A percentile compares a stretch with the other conserved stretches of the same genome.
Conservation (phyloP, 2,329 filamentous ascomycete genomes). For the Ophiosphaerella korrae region DNA sequence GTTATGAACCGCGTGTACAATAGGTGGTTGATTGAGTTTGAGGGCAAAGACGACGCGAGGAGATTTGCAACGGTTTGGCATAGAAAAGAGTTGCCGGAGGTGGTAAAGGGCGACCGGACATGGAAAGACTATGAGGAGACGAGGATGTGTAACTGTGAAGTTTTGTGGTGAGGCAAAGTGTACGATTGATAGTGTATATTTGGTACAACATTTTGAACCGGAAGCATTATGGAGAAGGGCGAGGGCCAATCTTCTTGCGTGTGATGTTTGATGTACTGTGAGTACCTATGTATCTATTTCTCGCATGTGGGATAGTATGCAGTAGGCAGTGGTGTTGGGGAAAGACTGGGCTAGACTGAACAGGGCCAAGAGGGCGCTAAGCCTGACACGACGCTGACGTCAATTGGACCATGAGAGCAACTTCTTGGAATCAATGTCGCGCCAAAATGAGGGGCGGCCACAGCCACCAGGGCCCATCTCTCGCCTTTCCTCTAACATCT, state of each 20-base stretch:
- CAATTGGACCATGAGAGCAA: constrained; percentile 25
- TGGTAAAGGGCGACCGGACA: constrained; percentile 10
- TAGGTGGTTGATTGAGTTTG: constrained; percentile 62
- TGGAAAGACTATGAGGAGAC: constrained; percentile 45
- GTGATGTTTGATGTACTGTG: too few relatives aligned
- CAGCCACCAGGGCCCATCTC: constrained; percentile 10
- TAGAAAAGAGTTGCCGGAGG: constrained; percentile 50
- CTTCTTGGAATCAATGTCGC: constrained; percentile 30
- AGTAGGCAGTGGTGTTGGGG: too few relatives aligned
- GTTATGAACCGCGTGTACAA: constrained; percentile 46
- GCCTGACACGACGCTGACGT: constrained; percentile 1
- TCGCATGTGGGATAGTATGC: too few relatives aligned
- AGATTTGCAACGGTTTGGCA: constrained; percentile 61
- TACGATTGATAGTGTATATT: not conserved
- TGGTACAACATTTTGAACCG: too few relatives aligned
- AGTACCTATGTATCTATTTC: too few relatives aligned
- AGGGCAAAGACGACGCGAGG: constrained; percentile 59
- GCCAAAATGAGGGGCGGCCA: constrained; percentile 8
- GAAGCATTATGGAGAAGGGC: too few relatives aligned
- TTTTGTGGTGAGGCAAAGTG: constrained; percentile 52
- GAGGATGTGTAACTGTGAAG: constrained; percentile 52
- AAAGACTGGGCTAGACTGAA: too few relatives aligned
- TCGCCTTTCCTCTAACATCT: constrained; percentile 21
- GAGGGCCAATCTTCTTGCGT: too few relatives aligned
- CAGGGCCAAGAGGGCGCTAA: too few relatives aligned